Evolutionary conservation across 2,329 filamentous ascomycete species (phyloP), one percentile per base, ranked within the genome.

Genomic region (Diaporthe sp.): DNA sequence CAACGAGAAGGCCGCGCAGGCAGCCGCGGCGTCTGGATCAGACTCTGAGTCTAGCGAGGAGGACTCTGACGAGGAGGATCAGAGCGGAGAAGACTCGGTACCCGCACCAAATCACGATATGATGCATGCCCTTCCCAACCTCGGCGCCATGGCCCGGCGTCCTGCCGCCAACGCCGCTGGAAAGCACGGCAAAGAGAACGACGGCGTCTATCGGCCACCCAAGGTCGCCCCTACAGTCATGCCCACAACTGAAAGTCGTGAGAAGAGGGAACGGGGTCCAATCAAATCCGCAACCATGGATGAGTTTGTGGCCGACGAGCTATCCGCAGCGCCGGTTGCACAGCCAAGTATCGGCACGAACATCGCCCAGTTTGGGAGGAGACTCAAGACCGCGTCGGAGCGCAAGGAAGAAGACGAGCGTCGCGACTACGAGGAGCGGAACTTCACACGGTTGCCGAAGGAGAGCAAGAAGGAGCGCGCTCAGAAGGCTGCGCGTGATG

Each of bases 291-390:
- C 92, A 62, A 95, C 95, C 0, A 92, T 99, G 81, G 96, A 98
- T 81, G 96, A 98, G 81, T 99, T 97, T 81, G 92, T 99, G 77
- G 92, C 90, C 68, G 92, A 94, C 25, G 97, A 99, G 84, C 89
- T 98, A 75, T 96, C 95, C 0, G 85, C 89, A 8, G 95, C 95
- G 2, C 97, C 97, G 1, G 85, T 95, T 75, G 94, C 95, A 1
- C 91, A 97, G 82, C 95, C 96, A 73, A 97, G 94, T 79, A 97
- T 99, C 80, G 97, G 97, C 76, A 97, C 94, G 74, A 98, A 94
- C 25, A 97, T 98, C 79, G 88, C 93, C 6, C 88, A 92, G 67
- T 93, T 94, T 68, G 97, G 97, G 46, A 91, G 96, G 77, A 92
- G 92, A 82, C 91, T 92, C 81, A 97, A 96, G 88, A 94, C 94